These are phyloP conservation scores for Tylopilus sp. DNA, from an alignment of 768 basidiomycete species.

Conservation along the genomic window DNA sequence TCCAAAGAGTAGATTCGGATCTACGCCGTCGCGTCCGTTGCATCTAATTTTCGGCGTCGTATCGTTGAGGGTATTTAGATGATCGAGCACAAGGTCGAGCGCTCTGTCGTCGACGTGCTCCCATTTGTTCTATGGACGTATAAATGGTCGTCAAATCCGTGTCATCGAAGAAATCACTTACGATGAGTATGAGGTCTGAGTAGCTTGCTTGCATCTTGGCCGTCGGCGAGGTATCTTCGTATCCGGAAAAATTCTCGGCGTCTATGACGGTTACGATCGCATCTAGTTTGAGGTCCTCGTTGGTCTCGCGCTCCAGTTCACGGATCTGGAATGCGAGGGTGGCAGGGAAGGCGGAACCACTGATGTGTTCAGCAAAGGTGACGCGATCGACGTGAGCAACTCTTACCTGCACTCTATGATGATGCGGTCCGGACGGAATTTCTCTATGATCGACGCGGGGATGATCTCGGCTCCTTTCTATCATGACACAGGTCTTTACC, in stretches of 20 bases:
- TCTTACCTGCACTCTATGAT: slow-evolving; percentile 92
- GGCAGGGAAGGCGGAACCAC: slow-evolving; percentile 93
- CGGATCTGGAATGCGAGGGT: slow-evolving; percentile 94
- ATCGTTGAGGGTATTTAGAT: slow-evolving; percentile 87
- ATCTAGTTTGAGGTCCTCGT: slow-evolving; percentile 75
- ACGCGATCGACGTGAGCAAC: not conserved
- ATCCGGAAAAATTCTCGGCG: slow-evolving; percentile 88
- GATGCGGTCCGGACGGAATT: slow-evolving; percentile 82
- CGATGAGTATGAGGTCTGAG: slow-evolving; percentile 86
- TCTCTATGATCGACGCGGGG: slow-evolving; percentile 48
- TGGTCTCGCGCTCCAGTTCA: slow-evolving; percentile 78
- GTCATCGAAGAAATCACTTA: slow-evolving; percentile 35
- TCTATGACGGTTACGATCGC: slow-evolving; percentile 90
- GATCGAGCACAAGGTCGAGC: slow-evolving; percentile 82
- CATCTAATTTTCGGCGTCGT: slow-evolving; percentile 81
- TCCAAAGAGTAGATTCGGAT: slow-evolving; percentile 83
- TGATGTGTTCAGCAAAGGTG: slow-evolving; percentile 26
- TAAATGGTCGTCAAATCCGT: slow-evolving; percentile 4
- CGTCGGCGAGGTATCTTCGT: slow-evolving; percentile 89
- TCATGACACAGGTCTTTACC: slow-evolving; percentile 38
- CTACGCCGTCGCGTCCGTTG: slow-evolving; percentile 59
- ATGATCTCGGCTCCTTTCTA: not conserved
- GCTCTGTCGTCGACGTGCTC: slow-evolving; percentile 76
- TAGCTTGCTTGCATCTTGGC: slow-evolving; percentile 96
- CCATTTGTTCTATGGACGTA: slow-evolving; percentile 73